Evolutionary conservation across 257 asterid genomes (phyloP), one percentile per base, ranked within the genome.

Genomic region (Linaria vulgaris): DNA sequence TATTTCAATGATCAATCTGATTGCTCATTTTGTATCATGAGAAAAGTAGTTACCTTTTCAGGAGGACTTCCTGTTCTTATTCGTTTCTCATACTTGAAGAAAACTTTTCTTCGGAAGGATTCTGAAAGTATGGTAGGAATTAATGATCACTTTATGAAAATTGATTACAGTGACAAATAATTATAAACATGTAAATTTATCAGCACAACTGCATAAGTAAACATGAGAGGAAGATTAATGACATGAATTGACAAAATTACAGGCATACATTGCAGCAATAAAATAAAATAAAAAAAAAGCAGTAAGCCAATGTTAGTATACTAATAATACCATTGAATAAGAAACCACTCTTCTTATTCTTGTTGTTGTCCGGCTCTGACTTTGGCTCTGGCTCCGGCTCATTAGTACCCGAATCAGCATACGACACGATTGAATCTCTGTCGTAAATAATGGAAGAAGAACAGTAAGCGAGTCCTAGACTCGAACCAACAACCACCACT

Each of bases 51-150:
- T 70, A 91, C 98, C 96, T 91, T 91, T 67, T 88, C 98, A 8
- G 98, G 96, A 65, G 94, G 88, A 22, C 98, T 91, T 60, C 78
- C 84, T 53, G 83, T 72, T 71, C 98, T 68, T 67, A 91, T 70
- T 24, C 98, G 88, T 71, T 91, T 88, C 84, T 91, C 98, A 71
- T 91, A 91, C 79, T 91, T 91, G 80, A 91, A 91, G 90, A 91
- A 91, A 39, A 91, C 96, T 58, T 79, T 91, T 76, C 76, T 85
- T 80, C 98, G 74, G 66, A 79, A 86, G 7, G 90, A 21, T 69
- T 91, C 96, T 91, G 90, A 68, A 77, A 76, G 1, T 43, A 20
- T 38, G 51, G n/a, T n/a, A n/a, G n/a, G n/a, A n/a, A n/a, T n/a
- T n/a, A n/a, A n/a, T n/a, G n/a, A n/a, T n/a, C n/a, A n/a, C n/a